phyloP scores from a whole-genome alignment of 2,329 filamentous ascomycete genomes.

The Neoscytalidium dimidiatum region DNA sequence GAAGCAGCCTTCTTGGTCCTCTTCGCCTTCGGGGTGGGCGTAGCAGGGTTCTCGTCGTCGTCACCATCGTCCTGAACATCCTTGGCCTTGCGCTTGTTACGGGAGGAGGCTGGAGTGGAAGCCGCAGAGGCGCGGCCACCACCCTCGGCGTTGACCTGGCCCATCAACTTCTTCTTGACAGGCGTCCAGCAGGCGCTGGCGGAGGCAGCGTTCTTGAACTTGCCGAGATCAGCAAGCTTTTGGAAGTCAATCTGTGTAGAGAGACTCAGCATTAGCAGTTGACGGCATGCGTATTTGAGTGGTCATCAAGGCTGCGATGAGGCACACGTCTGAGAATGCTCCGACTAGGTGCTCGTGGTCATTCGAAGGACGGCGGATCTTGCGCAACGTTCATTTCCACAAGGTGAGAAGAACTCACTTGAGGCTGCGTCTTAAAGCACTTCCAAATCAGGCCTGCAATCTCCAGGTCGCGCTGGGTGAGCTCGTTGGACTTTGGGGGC shows the following conservation, averaged over 20 bases:
- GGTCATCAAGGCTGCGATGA: no score
- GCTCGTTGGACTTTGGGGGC: neutral
- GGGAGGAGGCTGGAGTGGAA: neutral
- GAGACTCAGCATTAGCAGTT: no score
- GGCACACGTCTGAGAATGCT: neutral
- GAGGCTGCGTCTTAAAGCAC: slow-evolving; percentile 18
- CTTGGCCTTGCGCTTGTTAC: neutral
- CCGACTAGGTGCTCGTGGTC: neutral
- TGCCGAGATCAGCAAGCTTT: neutral
- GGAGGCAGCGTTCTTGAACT: slow-evolving; percentile 16
- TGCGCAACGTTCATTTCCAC: no score
- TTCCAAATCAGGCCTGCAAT: neutral
- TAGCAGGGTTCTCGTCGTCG: neutral
- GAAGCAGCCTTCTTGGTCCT: neutral
- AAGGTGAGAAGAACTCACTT: neutral
- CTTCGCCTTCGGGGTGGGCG: neutral
- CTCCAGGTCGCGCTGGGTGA: slow-evolving; percentile 12
- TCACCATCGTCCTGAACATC: neutral
- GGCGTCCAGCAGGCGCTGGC: slow-evolving; percentile 16
- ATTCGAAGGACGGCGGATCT: neutral
- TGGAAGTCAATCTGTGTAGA: slow-evolving; percentile 10
- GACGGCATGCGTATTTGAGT: neutral
- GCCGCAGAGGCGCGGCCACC: neutral
- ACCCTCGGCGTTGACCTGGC: neutral
- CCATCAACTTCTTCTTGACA: slow-evolving; percentile 18